phyloP scores from a whole-genome alignment of 2,329 filamentous ascomycete species.

The Metarhizium sp. region DNA sequence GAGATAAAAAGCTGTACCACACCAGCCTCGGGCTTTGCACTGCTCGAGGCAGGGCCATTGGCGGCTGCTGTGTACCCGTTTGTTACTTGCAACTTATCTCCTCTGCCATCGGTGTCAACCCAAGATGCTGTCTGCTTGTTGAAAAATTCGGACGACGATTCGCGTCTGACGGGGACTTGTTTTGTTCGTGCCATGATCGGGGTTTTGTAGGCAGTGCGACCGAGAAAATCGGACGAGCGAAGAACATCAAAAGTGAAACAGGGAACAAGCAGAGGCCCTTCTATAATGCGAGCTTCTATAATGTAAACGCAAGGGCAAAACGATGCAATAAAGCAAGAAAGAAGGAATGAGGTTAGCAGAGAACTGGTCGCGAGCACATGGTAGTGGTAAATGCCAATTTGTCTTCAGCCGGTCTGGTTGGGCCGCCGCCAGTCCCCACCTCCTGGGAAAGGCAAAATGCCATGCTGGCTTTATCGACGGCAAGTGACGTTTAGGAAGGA shows the following conservation, averaged over 20 bases:
- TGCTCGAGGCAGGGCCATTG: not conserved
- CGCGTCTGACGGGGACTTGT: slow-evolving; percentile 57
- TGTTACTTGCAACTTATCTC: slow-evolving; percentile 2
- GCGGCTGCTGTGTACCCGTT: not conserved
- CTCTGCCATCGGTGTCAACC: slow-evolving; percentile 23
- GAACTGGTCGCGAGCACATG: not conserved
- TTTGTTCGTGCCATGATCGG: slow-evolving; percentile 60
- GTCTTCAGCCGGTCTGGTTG: not conserved
- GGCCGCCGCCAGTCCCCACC: not conserved
- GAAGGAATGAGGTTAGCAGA: too few relatives aligned
- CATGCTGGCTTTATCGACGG: slow-evolving; percentile 6
- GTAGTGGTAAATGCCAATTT: too few relatives aligned
- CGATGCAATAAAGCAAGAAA: not conserved
- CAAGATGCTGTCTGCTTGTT: slow-evolving; percentile 34
- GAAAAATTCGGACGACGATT: slow-evolving; percentile 57
- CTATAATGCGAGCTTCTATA: not conserved
- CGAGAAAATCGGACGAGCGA: not conserved
- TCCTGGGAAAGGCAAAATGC: not conserved
- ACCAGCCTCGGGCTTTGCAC: slow-evolving; percentile 43
- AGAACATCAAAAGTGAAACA: not conserved
- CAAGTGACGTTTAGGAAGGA: not conserved
- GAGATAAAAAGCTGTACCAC: slow-evolving; percentile 71
- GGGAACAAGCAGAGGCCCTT: not conserved
- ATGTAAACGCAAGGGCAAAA: not conserved
- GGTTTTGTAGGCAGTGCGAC: not conserved